phyloP scores from a whole-genome alignment of 2,329 filamentous ascomycete species.

The Cercospora sesami region DNA sequence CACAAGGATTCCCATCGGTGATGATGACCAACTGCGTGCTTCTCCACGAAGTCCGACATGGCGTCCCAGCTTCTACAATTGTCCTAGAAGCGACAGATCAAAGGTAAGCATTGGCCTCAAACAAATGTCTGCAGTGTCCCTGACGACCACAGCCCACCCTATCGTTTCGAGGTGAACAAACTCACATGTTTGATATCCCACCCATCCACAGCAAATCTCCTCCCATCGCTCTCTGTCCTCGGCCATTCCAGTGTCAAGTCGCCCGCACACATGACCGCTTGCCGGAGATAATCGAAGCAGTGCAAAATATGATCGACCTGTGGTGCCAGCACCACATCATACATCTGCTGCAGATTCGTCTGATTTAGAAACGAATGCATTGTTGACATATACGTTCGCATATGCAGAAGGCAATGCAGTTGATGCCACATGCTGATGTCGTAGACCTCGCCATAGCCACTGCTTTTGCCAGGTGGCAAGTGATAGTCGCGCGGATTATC shows the following conservation, averaged over 20 bases:
- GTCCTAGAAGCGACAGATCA: neutral
- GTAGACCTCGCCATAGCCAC: conserved; percentile 35
- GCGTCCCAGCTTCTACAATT: conserved; percentile 34
- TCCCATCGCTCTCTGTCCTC: conserved; percentile 33
- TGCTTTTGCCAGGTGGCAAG: conserved; percentile 35
- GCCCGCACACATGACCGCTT: conserved; percentile 33
- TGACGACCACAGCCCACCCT: neutral
- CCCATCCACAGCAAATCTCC: conserved; percentile 39
- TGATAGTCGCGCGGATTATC: conserved; percentile 26
- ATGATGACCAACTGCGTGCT: conserved; percentile 9
- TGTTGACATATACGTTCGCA: conserved; percentile 70
- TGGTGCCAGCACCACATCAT: conserved; percentile 26
- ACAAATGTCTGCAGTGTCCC: neutral
- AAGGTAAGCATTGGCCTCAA: neutral
- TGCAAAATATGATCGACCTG: conserved; percentile 34
- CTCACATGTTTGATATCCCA: conserved; percentile 35
- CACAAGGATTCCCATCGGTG: neutral
- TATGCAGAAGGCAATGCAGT: conserved; percentile 39
- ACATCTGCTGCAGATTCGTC: conserved; percentile 25
- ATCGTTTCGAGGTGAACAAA: neutral
- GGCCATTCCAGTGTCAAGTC: conserved; percentile 39
- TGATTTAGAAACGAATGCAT: conserved; percentile 73
- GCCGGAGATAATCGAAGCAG: conserved; percentile 37
- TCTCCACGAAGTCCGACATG: conserved; percentile 9
- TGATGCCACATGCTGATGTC: conserved; percentile 41